These are phyloP conservation scores for Lycium barbarum DNA, from an alignment of 257 asterid species.

Conservation along the genomic window DNA sequence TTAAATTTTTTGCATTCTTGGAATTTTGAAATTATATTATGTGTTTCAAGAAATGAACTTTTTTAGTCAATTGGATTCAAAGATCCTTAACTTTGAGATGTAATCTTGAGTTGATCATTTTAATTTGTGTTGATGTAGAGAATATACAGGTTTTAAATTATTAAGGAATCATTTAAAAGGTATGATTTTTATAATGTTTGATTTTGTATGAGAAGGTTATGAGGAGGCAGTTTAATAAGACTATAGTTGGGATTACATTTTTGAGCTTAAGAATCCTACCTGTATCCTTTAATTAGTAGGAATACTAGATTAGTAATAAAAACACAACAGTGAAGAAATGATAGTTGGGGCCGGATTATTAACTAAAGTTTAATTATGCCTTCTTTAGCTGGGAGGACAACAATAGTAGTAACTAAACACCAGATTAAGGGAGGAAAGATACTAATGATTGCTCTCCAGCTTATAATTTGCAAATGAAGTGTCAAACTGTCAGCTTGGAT, in stretches of 20 bases:
- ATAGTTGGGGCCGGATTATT: background rate
- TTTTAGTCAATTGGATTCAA: background rate
- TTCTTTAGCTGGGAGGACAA: background rate
- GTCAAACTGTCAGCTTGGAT: background rate
- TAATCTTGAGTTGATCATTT: background rate
- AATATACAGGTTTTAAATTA: background rate
- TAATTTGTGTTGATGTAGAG: background rate
- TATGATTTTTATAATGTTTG: background rate
- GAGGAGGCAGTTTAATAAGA: background rate
- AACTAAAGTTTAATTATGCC: background rate
- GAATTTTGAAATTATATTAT: background rate
- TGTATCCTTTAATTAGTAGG: background rate
- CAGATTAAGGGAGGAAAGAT: slow-evolving; percentile 3
- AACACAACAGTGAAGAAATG: background rate
- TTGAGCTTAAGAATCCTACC: background rate
- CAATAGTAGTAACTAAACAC: background rate
- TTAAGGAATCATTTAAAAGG: background rate
- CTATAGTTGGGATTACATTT: background rate
- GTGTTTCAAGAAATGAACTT: background rate
- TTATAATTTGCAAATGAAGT: background rate
- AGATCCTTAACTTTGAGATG: background rate
- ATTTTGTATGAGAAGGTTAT: background rate
- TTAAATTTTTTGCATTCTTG: background rate
- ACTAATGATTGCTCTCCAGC: background rate
- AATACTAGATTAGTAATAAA: background rate